These are phyloP conservation scores for Kitagawia praeruptora DNA, from an alignment of 129 eudicot species.

Conservation along the genomic window DNA sequence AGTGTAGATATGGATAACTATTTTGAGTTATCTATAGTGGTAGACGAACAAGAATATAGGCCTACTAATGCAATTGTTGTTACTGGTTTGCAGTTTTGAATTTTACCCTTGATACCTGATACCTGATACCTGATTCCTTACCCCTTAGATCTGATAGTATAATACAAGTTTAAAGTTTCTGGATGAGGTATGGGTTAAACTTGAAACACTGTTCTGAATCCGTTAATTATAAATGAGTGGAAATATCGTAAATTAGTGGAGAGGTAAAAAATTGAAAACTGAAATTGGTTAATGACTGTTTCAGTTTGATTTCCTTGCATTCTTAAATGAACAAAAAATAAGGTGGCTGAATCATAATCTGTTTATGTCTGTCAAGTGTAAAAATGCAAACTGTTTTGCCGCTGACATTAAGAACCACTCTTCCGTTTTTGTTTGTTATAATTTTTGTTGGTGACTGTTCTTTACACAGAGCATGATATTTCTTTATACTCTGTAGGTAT, in stretches of 20 bases:
- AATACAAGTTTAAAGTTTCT: not conserved
- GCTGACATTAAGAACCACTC: slow-evolving; percentile 5
- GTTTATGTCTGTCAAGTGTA: not conserved
- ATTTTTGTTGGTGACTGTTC: not conserved
- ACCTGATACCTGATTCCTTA: not conserved
- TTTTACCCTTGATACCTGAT: not conserved
- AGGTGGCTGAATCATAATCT: not conserved
- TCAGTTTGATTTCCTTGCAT: not conserved
- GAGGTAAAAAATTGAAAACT: not conserved
- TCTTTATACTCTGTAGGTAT: slow-evolving; percentile 41
- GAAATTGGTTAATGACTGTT: not conserved
- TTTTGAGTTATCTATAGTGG: not conserved
- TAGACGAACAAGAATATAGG: not conserved
- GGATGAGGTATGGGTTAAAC: not conserved
- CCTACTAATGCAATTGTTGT: not conserved
- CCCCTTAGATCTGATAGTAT: not conserved
- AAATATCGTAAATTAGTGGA: not conserved
- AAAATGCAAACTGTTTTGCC: not conserved
- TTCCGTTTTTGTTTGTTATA: not conserved
- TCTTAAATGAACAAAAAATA: not conserved
- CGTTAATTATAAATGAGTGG: too few species aligned
- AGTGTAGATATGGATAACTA: not conserved
- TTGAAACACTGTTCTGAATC: not conserved
- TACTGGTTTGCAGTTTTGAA: not conserved
- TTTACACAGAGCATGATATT: slow-evolving; percentile 9